These are phyloP conservation scores for Hydnum rufescens DNA, from an alignment of 768 basidiomycete species.

Conservation along the genomic window DNA sequence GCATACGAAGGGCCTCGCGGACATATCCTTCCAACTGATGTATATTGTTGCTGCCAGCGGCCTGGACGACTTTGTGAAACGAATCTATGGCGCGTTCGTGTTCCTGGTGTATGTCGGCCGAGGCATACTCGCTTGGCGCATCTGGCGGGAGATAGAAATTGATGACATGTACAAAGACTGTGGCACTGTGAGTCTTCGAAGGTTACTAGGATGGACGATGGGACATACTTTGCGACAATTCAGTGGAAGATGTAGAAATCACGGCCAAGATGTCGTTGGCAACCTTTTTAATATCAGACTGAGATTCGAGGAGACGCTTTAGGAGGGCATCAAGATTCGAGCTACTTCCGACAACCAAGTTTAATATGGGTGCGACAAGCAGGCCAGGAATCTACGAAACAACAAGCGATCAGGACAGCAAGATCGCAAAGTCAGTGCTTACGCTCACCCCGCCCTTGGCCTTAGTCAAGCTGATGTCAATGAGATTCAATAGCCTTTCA, in stretches of 20 bases:
- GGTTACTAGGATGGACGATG: too few species aligned
- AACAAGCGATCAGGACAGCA: too few species aligned
- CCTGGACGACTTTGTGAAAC: too few species aligned
- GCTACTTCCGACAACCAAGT: background rate
- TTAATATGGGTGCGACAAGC: background rate
- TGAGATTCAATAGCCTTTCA: background rate
- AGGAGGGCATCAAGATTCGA: background rate
- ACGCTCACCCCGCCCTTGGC: conserved; percentile 1
- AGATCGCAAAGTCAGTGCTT: background rate
- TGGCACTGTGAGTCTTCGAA: too few species aligned
- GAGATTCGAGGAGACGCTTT: background rate
- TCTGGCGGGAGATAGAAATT: background rate
- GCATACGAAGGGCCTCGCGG: background rate
- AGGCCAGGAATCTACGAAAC: background rate
- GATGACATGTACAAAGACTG: background rate
- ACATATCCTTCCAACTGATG: background rate
- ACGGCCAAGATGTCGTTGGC: background rate
- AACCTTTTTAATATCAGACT: background rate
- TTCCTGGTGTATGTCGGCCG: too few species aligned
- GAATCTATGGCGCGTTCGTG: too few species aligned
- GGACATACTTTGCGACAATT: background rate
- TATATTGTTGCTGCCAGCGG: background rate
- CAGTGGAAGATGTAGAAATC: background rate
- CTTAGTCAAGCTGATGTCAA: background rate
- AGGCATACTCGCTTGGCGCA: background rate